Base-by-base conservation (phyloP, 129 eudicot genomes). In the Lonicera japonica region DNA sequence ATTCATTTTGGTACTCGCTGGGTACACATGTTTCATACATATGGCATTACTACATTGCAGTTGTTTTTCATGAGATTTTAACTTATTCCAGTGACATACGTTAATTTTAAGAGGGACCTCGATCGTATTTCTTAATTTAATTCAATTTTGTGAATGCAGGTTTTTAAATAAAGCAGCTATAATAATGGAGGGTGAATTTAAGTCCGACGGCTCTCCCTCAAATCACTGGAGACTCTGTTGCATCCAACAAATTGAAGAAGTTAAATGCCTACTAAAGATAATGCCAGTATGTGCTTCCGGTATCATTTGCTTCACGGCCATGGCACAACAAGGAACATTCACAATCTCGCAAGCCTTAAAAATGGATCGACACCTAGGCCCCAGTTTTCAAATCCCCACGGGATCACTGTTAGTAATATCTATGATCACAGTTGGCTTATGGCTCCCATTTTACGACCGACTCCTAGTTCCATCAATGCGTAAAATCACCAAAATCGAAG, bases 381-480 rank as follows among this genome's bases (percentile, higher is more conserved):
- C 87, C 22, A 21, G 70, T 10, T 88, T 94, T 63, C 65, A 88
- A 61, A 75, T 94, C 60, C 99, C 99, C 0, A 73, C 96, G 0
- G 99, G 96, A 11, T 77, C 95, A 0, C 68, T 94, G 1, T n/a
- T 48, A 23, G 80, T 85, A 19, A 79, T 88, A 23, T 88, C 96
- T 48, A 73, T 85, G 85, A 54, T 94, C 55, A 79, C 95, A 13
- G 50, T 88, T 0, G 95, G 82, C 5, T 34, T 88, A 24, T 88
- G 95, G 96, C 73, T 94, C 62, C 99, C 99, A 13, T 12, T 94
- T 50, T 94, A 94, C 53, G 99, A 94, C 70, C 43, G 85, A 10
- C 12, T 88, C 67, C 0, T 94, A 2, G 89, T 94, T 18, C 99
- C 99, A 11, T 52, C 6, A 1, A 60, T 94, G 1, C 43, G 89